Evolutionary conservation across 2,329 filamentous ascomycete genomes (phyloP), one percentile per base, ranked within the genome.

Genomic region (Botryotinia convoluta): DNA sequence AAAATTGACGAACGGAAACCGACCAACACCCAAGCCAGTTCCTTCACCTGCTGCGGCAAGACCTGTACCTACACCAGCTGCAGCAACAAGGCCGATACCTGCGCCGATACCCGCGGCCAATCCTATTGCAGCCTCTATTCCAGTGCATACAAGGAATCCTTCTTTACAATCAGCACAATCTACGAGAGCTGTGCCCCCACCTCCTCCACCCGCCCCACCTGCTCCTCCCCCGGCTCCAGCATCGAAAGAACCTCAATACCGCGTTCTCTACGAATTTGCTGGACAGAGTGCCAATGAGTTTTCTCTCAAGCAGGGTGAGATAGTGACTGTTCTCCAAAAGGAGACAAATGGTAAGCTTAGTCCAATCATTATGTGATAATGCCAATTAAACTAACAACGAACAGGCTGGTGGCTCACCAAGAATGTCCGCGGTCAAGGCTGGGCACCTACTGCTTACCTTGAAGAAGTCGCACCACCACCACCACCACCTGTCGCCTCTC

Each of bases 341-440:
- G 95, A 98, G 83, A 91, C 88, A 82, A 98, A 98, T 81, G 96
- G 95, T 97, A 89, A 82, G 91, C 82, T 63, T 70, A 9, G 26
- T 59, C 45, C 39, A 16, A 54, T 67, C 39, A 10, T n/a, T 18
- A 22, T 39, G 32, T 72, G 65, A 72, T 54, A 32, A 29, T n/a
- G n/a, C 8, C 16, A 26, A 74, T 20, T 35, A 67, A 20, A 73
- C 83, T 86, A 81, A 87, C 77, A 72, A 60, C 45, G 26, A 60
- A 57, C 77, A 97, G 95, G 96, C 71, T 99, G 96, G 96, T 98
- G 95, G 95, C 87, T 98, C 64, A 96, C 92, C 76, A 95, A 94
- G 85, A 93, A 91, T 75, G 83, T 77, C 9, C 78, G 78, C 7
- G 89, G 89, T n/a, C 93, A 96, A 83, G 96, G 94, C 69, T 99